Evolutionary conservation across 371 early-diverging fungal genomes (phyloP), one percentile per base, ranked within the genome.

Genomic region (Rhizomucor miehei): DNA sequence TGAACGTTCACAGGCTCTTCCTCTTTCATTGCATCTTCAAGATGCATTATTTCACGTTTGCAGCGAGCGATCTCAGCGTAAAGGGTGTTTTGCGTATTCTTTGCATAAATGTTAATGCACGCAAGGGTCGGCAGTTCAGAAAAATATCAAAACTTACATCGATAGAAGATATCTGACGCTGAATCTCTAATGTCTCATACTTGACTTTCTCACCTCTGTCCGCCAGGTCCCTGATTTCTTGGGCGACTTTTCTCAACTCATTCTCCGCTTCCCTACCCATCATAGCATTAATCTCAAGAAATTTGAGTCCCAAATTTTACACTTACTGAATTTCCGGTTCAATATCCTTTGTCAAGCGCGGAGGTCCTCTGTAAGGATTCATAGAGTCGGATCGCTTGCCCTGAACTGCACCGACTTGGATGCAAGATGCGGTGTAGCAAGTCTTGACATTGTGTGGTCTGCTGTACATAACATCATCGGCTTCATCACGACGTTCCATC

Each of bases 381-480:
- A 79, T 21, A 4, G 75, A 47, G 16, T 68, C 70, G 0, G 85
- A 80, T 20, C 66, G 59, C 62, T 80, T 66, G 51, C 79, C 79
- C 2, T 41, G 20, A 34, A 51, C 57, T 19, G 65, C 80, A 48
- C 95, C 95, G 17, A 95, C 81, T 44, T 69, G 70, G 52, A 82
- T 80, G 5, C 86, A 77, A 40, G 86, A 76, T 6, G 60, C 62
- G 0, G 93, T 88, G 56, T 82, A 85, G 47, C 94, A 91, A 0
- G 66, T 59, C 0, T 52, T 66, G 14, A 95, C 86, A 49, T 95
- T 94, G 8, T 51, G 64, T 2, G 95, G 95, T 9, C 46, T 65
- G 0, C 69, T 75, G 14, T 54, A 54, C 72, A 91, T 92, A n/a
- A 95, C 51, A 0, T 63, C 48, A 62, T 95, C 91, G 11, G 90